Evolutionary conservation across 2,329 filamentous ascomycete species (phyloP).

Genomic region (Aspergillus neotritici): DNA sequence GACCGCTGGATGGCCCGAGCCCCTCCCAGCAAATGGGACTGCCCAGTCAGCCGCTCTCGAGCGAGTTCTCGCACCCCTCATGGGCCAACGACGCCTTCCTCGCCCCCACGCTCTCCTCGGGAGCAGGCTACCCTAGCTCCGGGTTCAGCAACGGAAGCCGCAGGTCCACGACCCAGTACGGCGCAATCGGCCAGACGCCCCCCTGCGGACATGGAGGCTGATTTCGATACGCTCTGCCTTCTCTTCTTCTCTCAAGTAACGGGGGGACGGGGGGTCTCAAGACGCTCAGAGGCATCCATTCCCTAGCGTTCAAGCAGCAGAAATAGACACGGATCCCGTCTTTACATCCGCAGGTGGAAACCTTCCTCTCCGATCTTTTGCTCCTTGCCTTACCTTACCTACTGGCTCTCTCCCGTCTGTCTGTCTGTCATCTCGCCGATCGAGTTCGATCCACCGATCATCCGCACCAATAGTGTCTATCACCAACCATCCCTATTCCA

Average conservation of each 20-base stretch:
- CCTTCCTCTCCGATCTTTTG: no score
- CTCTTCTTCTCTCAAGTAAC: background rate
- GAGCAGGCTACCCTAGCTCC: slow-evolving; percentile 19
- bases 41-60: slow-evolving; percentile 23
- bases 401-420: no score
- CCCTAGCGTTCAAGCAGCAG: no score
- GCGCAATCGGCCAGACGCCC: slow-evolving; percentile 43
- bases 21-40: slow-evolving; percentile 17
- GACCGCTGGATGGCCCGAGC: slow-evolving; percentile 11
- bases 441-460: no score
- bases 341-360: no score
- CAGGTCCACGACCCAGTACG: slow-evolving; percentile 29
- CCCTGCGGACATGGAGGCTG: slow-evolving; percentile 46
- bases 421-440: no score
- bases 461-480: no score
- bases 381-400: no score
- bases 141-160: slow-evolving; percentile 19
- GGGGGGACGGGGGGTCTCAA: no score
- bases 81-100: slow-evolving; percentile 37
- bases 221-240: slow-evolving; percentile 13
- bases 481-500: no score
- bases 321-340: no score
- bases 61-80: slow-evolving; percentile 24
- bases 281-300: no score
- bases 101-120: slow-evolving; percentile 25